Base-by-base conservation (phyloP, 2,329 filamentous ascomycete genomes). In the Hirsutella rhossiliensis region DNA sequence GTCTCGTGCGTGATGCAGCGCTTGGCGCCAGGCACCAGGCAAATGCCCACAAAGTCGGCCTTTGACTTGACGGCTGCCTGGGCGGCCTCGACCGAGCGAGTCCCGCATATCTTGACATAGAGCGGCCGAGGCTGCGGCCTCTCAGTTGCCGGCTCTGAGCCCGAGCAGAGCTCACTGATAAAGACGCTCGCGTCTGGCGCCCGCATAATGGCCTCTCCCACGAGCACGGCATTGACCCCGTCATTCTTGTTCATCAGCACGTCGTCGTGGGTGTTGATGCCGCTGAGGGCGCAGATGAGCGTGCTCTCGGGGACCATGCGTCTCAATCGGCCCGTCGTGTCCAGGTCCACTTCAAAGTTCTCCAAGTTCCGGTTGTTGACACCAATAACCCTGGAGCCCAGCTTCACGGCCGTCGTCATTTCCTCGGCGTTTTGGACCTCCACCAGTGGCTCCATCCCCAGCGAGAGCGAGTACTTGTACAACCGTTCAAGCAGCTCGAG, bases 291-390 rank as follows among this genome's bases (percentile, higher is more conserved):
- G 60, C 88, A 96, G 27, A 98, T 82, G 47, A 95, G 82, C 4
- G 88, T 94, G 44, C 80, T 83, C 49, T 85, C 77, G 2, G 88
- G 84, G 3, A 96, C 89, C 67, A 90, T 82, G 56, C 81, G 82
- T 64, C 94, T 86, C 41, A 98, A 68, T 20, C 90, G 82, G 57
- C 84, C 88, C 1, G 90, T 95, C 1, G 90, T 98, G 48, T 85
- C 81, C 50, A 98, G 76, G 61, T 98, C 94, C 18, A 98, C 92
- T 59, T 97, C 89, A 55, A 98, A 98, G 56, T 83, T 97, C 53
- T 90, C 90, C 12, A 98, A 73, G 57, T 98, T 94, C 44, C 92
- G 82, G 68, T 98, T 98, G 67, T 98, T 98, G 54, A 98, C 92
- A 23, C 92, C 92, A 55, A 98, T 94, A 32, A 87, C 90, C 63